A percentile compares a stretch with the other conserved stretches of the same genome.
phyloP scores from a whole-genome alignment of 768 basidiomycete species.

The Tricholoma sp. region DNA sequence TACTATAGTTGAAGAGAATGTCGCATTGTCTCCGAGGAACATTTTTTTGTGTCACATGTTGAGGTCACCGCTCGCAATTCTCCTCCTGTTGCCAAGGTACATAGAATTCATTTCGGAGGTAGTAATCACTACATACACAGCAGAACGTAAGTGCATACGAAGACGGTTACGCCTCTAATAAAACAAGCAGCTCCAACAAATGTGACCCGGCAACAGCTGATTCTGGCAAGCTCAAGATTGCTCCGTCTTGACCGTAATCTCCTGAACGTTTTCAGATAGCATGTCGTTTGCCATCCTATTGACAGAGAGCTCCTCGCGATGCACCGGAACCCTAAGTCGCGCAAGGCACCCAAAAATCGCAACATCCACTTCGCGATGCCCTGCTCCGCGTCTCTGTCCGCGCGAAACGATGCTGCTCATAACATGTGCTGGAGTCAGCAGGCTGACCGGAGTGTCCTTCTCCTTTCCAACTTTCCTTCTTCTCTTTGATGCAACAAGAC shows the following conservation, averaged over 20 bases:
- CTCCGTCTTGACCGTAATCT: conserved; percentile 10
- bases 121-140: too few relatives aligned
- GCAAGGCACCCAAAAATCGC: conserved; percentile 26
- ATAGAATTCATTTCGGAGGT: too few relatives aligned
- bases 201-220: neutral
- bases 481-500: conserved; percentile 12
- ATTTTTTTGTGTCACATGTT: neutral
- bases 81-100: too few relatives aligned
- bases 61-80: neutral
- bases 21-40: neutral
- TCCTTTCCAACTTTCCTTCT: conserved; percentile 11
- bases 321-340: conserved; percentile 20
- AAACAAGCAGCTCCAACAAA: too few relatives aligned
- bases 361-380: conserved; percentile 7
- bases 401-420: conserved; percentile 32
- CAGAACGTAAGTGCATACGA: neutral
- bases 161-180: too few relatives aligned
- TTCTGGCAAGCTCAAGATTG: neutral
- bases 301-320: neutral
- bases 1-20: neutral
- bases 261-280: neutral
- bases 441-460: conserved; percentile 11
- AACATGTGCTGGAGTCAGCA: conserved; percentile 41
- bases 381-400: conserved; percentile 13
- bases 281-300: neutral